Percentiles rank a stretch among this genome's conserved stretches.
phyloP scores from a whole-genome alignment of 768 basidiomycete genomes.

The Gymnopilus junonius region DNA sequence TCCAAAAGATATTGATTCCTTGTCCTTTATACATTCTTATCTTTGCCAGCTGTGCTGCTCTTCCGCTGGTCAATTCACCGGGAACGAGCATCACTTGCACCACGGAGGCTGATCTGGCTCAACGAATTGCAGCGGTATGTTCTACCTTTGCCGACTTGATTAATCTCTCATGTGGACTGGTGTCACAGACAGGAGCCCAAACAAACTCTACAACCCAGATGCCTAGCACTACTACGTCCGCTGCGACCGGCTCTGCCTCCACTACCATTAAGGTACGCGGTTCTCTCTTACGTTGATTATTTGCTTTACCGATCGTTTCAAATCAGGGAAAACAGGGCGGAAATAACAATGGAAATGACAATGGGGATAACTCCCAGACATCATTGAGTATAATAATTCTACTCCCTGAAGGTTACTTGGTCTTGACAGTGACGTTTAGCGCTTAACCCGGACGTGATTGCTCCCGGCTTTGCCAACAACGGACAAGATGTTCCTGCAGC shows the following conservation, averaged over 20 bases:
- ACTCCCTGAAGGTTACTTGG: neutral
- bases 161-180: neutral
- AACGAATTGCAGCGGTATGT: constrained; percentile 51
- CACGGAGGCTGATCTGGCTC: constrained; percentile 47
- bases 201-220: neutral
- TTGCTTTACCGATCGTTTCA: too few species aligned
- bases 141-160: neutral
- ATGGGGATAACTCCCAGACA: constrained; percentile 38
- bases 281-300: neutral
- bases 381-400: constrained; percentile 34
- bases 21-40: neutral
- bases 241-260: constrained; percentile 2
- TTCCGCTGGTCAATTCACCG: constrained; percentile 52
- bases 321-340: constrained; percentile 3
- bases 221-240: neutral
- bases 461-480: constrained; percentile 48
- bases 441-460: constrained; percentile 50
- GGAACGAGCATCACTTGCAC: constrained; percentile 60
- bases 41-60: constrained; percentile 44
- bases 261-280: neutral
- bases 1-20: neutral
- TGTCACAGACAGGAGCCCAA: constrained; percentile 22
- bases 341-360: constrained; percentile 10
- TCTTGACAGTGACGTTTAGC: constrained; percentile 28
- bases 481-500: constrained; percentile 49